Percentiles rank a stretch among this genome's conserved stretches.
Conservation (phyloP, 1,139 yeast species). For the Candida mesenterica region DNA sequence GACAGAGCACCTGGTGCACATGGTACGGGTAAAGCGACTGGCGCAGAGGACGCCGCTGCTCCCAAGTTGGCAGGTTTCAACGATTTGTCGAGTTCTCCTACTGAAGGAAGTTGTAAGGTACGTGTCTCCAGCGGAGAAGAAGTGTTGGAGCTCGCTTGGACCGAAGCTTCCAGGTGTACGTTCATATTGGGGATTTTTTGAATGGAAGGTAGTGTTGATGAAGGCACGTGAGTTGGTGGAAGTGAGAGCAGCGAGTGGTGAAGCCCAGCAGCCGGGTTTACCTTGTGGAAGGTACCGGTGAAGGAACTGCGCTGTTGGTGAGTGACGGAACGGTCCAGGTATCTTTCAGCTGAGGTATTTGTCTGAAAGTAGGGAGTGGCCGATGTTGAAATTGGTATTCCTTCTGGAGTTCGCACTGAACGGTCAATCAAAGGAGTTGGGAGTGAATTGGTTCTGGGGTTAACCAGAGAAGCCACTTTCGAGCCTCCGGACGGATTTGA, state of each 20-base stretch:
- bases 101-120: slow-evolving; percentile 28
- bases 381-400: background rate
- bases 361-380: slow-evolving; percentile 1
- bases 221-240: slow-evolving; percentile 2
- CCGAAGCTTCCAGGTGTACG: background rate
- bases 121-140: slow-evolving; percentile 5
- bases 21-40: too few relatives aligned
- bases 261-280: background rate
- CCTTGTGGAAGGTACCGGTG: slow-evolving; percentile 20
- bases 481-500: background rate
- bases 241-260: slow-evolving; percentile 3
- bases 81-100: slow-evolving; percentile 38
- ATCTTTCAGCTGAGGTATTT: background rate
- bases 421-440: slow-evolving; percentile 23
- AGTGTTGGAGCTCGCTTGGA: background rate
- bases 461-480: background rate
- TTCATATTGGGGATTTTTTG: slow-evolving; percentile 7
- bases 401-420: slow-evolving; percentile 4
- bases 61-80: slow-evolving; percentile 22
- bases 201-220: slow-evolving; percentile 4
- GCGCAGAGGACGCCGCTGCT: too few relatives aligned
- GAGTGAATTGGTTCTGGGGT: slow-evolving; percentile 22
- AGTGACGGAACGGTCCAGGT: slow-evolving; percentile 3
- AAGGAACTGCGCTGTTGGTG: slow-evolving; percentile 16
- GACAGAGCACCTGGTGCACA: background rate